Base-by-base conservation (phyloP, 225 moss, liverwort and hornwort species). In the Polytrichum commune region DNA sequence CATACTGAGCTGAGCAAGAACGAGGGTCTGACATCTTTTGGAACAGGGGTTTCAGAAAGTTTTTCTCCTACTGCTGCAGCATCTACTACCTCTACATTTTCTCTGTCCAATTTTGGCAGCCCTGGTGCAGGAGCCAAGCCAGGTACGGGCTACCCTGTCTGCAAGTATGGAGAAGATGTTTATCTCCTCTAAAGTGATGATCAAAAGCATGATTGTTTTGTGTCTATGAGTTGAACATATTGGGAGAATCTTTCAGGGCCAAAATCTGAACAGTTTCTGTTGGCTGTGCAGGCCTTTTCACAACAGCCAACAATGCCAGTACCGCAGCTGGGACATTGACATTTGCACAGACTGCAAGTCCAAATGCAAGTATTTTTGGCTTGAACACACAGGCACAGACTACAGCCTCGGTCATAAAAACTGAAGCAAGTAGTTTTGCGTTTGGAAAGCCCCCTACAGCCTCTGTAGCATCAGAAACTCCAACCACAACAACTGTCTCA, bases 81-180 rank as follows among this genome's bases (percentile, higher is more conserved):
- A 29, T 73, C 77, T 55, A 77, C 80, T 28, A 32, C 79, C 61
- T 85, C 88, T 20, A 76, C 69, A 3, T 80, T 88, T 71, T 85
- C 84, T 16, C 65, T 80, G n/a, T 71, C 80, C 55, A 88, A 77
- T 73, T 85, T 88, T 28, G 84, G 84, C 60, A 66, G 72, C 28
- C 76, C 83, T 67, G 78, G 87, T 68, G 84, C 85, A 64, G 84
- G 80, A 71, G 73, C 82, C 20, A 80, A 82, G 76, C 80, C 80
- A 79, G 88, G 88, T 88, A 85, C 0, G 46, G 23, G 23, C 16
- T 22, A 5, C 22, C 38, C 38, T 33, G 16, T 46, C 46, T 16
- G 46, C 13, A 46, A 35, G 0, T 9, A 0, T 9, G 8, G 35
- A 35, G 9, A 35, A 35, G 35, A 9, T 8, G 2, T 35, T 35